Percentiles rank a stretch among this genome's conserved stretches.
Evolutionary conservation across 352 stramenopile genomes (phyloP).

Genomic region (Globisporangium ultimum): DNA sequence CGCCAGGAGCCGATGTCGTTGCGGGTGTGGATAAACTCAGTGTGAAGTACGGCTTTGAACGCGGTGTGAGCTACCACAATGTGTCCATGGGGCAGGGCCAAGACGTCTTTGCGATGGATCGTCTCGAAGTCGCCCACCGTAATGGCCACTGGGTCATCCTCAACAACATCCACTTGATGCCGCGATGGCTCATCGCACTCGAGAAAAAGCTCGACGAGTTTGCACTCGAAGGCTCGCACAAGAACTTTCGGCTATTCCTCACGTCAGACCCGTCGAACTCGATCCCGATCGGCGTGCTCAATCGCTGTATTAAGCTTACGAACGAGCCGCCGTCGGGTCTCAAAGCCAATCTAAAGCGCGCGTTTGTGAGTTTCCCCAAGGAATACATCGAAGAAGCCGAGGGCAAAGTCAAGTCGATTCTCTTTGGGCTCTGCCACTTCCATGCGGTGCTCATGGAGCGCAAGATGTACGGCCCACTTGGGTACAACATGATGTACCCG

Average conservation of each 20-base stretch:
- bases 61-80: constrained; percentile 96
- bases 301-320: constrained; percentile 96
- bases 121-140: constrained; percentile 91
- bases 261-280: constrained; percentile 91
- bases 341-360: constrained; percentile 96
- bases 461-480: constrained; percentile 96
- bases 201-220: constrained; percentile 98
- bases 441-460: constrained; percentile 97
- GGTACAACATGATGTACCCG: constrained; percentile 99
- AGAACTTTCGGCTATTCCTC: constrained; percentile 94
- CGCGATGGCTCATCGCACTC: constrained; percentile 93
- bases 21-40: constrained; percentile 94
- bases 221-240: constrained; percentile 89
- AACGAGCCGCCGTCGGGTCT: constrained; percentile 94
- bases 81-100: constrained; percentile 97
- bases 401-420: constrained; percentile 95
- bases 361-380: constrained; percentile 95
- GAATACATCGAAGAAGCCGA: constrained; percentile 96
- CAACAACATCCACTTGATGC: constrained; percentile 98
- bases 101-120: constrained; percentile 94
- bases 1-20: constrained; percentile 94
- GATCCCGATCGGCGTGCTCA: constrained; percentile 95
- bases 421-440: constrained; percentile 97
- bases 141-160: constrained; percentile 98
- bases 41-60: constrained; percentile 94